phyloP scores from a whole-genome alignment of 306 rosid genomes.

The Chamaecrista fasciculata region DNA sequence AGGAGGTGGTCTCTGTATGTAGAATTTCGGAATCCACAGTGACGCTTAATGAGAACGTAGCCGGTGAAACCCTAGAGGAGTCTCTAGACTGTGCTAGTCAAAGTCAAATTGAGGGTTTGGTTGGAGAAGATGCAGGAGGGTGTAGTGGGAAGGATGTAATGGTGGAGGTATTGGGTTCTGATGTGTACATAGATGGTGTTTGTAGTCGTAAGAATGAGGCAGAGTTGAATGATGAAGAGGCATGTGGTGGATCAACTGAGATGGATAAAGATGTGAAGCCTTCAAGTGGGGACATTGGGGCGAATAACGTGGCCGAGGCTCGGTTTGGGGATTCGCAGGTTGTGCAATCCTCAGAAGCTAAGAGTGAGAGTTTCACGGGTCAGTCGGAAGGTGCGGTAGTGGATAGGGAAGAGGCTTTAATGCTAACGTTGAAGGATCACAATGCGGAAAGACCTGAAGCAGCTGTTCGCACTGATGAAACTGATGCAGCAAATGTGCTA shows the following conservation, averaged over 20 bases:
- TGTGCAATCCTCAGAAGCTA: conserved; percentile 32
- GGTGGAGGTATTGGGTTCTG: conserved; percentile 79
- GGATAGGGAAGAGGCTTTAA: conserved; percentile 25
- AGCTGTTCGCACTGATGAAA: conserved; percentile 12
- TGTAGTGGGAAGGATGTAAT: conserved; percentile 75
- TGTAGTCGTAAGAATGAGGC: conserved; percentile 45
- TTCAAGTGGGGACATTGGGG: neutral
- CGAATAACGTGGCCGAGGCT: conserved; percentile 21
- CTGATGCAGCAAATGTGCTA: conserved; percentile 1
- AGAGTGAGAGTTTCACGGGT: conserved; percentile 1
- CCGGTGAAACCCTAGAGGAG: conserved; percentile 42
- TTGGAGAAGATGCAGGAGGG: conserved; percentile 39
- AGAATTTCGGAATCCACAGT: conserved; percentile 45
- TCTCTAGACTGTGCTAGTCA: conserved; percentile 28
- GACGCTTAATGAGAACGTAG: conserved; percentile 38
- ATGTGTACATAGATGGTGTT: conserved; percentile 80
- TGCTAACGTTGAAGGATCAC: neutral
- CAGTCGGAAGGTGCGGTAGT: conserved; percentile 32
- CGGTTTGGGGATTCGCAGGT: conserved; percentile 33
- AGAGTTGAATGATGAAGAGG: conserved; percentile 36
- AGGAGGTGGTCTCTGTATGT: conserved; percentile 35
- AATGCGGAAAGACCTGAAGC: neutral
- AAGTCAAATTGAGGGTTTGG: conserved; percentile 36
- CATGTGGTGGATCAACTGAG: conserved; percentile 24
- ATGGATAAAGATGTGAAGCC: conserved; percentile 33